Evolutionary conservation across 768 basidiomycete species (phyloP).

Genomic region (Bullera alba): DNA sequence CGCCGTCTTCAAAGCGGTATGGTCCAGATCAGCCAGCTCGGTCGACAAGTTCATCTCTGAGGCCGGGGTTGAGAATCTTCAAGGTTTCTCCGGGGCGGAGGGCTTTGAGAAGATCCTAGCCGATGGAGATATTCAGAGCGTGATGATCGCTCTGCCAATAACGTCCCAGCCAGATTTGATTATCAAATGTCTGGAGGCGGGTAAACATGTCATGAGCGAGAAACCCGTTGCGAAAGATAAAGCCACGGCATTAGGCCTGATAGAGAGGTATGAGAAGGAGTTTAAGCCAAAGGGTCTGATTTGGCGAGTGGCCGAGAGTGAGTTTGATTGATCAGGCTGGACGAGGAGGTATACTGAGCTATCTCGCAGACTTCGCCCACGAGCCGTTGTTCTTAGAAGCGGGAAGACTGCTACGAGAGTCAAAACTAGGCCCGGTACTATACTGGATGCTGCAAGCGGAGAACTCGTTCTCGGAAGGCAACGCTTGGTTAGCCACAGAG

Average conservation of each 20-base stretch:
- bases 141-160: conserved; percentile 73
- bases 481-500: conserved; percentile 71
- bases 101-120: conserved; percentile 52
- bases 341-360: background rate
- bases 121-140: conserved; percentile 62
- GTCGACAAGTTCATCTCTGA: too few relatives aligned
- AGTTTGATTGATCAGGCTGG: conserved; percentile 31
- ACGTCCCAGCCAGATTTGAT: conserved; percentile 64
- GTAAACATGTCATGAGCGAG: conserved; percentile 83
- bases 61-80: conserved; percentile 51
- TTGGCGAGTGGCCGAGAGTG: conserved; percentile 76
- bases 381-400: conserved; percentile 28
- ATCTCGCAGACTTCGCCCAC: conserved; percentile 25
- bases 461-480: conserved; percentile 56
- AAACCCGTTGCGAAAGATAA: conserved; percentile 73
- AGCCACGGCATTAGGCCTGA: conserved; percentile 56
- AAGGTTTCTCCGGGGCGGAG: conserved; percentile 48
- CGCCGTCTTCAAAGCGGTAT: too few relatives aligned
- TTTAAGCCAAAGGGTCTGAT: conserved; percentile 64
- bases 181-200: conserved; percentile 53
- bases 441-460: conserved; percentile 59
- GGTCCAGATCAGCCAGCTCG: too few relatives aligned
- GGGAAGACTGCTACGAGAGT: conserved; percentile 8
- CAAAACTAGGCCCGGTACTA: conserved; percentile 57
- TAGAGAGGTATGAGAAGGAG: conserved; percentile 58